Conservation (phyloP, 352 stramenopile species). For the Phytophthora ohioensis region DNA sequence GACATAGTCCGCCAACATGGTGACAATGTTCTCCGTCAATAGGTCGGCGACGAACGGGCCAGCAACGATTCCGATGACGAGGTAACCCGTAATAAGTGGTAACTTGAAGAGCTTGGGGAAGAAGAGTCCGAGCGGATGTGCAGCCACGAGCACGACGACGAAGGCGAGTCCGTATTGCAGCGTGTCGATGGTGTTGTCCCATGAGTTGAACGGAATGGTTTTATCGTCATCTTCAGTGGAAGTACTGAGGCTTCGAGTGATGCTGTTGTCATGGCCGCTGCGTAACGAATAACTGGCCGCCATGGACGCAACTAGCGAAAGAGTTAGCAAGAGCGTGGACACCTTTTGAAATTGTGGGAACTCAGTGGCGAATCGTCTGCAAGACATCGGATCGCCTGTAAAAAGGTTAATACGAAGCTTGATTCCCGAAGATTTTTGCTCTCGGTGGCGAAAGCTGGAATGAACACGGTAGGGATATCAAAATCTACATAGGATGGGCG, state of each 20-base stretch:
- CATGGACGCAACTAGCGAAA: slow-evolving; percentile 16
- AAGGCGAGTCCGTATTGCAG: slow-evolving; percentile 56
- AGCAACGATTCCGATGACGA: slow-evolving; percentile 66
- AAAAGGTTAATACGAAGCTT: neutral
- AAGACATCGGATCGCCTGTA: neutral
- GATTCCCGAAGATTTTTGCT: slow-evolving; percentile 7
- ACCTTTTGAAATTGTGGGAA: neutral
- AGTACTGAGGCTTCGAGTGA: slow-evolving; percentile 20
- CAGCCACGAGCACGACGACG: slow-evolving; percentile 59
- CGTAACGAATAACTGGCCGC: slow-evolving; percentile 4
- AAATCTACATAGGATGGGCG: neutral
- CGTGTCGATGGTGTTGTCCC: slow-evolving; percentile 46
- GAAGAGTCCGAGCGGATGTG: slow-evolving; percentile 67
- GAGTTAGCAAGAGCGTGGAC: neutral
- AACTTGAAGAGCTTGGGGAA: slow-evolving; percentile 68
- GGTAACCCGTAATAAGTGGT: slow-evolving; percentile 71
- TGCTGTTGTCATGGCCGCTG: neutral
- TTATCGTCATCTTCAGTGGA: slow-evolving; percentile 13
- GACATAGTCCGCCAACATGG: slow-evolving; percentile 59
- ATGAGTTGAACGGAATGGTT: slow-evolving; percentile 51
- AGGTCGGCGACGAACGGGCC: slow-evolving; percentile 66
- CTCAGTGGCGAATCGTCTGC: neutral
- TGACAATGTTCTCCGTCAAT: slow-evolving; percentile 48
- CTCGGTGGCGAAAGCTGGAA: slow-evolving; percentile 14
- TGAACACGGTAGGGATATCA: slow-evolving; percentile 1